These are phyloP conservation scores for Brassica rapa DNA, from an alignment of 345 rosid species.

Conservation along the genomic window DNA sequence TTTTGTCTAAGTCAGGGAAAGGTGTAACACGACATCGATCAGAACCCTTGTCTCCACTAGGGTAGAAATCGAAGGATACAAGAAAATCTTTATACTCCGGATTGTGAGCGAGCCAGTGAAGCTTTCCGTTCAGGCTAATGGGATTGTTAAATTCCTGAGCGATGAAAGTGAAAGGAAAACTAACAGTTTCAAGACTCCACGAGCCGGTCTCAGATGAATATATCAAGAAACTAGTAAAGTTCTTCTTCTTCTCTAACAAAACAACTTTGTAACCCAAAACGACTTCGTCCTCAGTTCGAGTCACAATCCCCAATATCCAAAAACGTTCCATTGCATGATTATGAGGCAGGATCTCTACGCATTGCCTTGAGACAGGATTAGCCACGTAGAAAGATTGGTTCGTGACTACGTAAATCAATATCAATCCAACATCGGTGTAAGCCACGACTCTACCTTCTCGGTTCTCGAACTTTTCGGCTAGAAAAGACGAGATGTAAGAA, in stretches of 20 bases:
- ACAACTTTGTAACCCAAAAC: neutral
- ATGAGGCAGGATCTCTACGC: neutral
- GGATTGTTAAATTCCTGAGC: neutral
- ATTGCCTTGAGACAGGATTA: neutral
- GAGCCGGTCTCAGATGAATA: slow-evolving; percentile 20
- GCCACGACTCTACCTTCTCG: neutral
- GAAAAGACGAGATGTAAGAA: neutral
- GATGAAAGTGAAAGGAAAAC: neutral
- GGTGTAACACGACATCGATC: neutral
- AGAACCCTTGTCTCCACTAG: neutral
- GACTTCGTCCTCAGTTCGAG: neutral
- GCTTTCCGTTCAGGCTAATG: slow-evolving; percentile 17
- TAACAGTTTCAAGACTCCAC: neutral
- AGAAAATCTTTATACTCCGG: neutral
- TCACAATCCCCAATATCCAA: neutral
- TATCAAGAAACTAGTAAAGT: neutral
- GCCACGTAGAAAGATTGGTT: neutral
- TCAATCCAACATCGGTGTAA: neutral
- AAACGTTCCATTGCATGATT: neutral
- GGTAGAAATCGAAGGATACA: slow-evolving; percentile 1
- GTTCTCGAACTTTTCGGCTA: neutral
- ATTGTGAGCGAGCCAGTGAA: slow-evolving; percentile 12
- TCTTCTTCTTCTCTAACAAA: neutral
- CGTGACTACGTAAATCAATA: neutral
- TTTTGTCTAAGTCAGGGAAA: neutral